These are phyloP conservation scores for Eragrostis nindensis DNA, from an alignment of 176 grass and related monocot genomes.

Conservation along the genomic window DNA sequence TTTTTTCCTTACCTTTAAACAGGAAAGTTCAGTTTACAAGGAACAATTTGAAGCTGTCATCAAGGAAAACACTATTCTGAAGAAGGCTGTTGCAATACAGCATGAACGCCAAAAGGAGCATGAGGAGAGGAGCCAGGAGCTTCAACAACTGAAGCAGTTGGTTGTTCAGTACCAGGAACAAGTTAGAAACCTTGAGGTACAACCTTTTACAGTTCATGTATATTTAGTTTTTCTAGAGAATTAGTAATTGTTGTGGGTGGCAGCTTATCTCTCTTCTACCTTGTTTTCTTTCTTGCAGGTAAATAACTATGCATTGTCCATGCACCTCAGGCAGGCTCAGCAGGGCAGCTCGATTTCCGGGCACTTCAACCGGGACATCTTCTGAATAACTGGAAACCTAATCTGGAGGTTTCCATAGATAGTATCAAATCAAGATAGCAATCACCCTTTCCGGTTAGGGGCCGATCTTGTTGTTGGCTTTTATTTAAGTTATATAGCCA, in stretches of 20 bases:
- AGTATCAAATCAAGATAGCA: conserved; percentile 11
- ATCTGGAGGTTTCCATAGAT: conserved; percentile 24
- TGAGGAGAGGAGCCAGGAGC: conserved; percentile 54
- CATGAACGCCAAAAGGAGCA: conserved; percentile 72
- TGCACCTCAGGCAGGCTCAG: conserved; percentile 75
- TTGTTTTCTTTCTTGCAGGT: conserved; percentile 44
- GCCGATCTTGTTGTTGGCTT: conserved; percentile 14
- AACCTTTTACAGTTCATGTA: not conserved
- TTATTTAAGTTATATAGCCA: conserved; percentile 37
- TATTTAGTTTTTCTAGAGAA: not conserved
- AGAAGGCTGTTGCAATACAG: conserved; percentile 76
- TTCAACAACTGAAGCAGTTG: conserved; percentile 70
- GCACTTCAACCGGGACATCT: conserved; percentile 63
- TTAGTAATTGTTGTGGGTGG: not conserved
- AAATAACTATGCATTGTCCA: conserved; percentile 68
- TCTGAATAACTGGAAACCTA: conserved; percentile 42
- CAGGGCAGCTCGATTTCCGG: conserved; percentile 63
- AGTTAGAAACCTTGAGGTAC: conserved; percentile 75
- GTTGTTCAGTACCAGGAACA: conserved; percentile 75
- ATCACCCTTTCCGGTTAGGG: conserved; percentile 10
- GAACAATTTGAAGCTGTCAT: conserved; percentile 58
- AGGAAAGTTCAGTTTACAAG: conserved; percentile 65
- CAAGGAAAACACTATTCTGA: conserved; percentile 74
- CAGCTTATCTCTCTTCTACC: not conserved
- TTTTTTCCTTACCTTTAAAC: conserved; percentile 14